These are phyloP conservation scores for Theobroma cacao DNA, from an alignment of 345 rosid species.

Conservation along the genomic window DNA sequence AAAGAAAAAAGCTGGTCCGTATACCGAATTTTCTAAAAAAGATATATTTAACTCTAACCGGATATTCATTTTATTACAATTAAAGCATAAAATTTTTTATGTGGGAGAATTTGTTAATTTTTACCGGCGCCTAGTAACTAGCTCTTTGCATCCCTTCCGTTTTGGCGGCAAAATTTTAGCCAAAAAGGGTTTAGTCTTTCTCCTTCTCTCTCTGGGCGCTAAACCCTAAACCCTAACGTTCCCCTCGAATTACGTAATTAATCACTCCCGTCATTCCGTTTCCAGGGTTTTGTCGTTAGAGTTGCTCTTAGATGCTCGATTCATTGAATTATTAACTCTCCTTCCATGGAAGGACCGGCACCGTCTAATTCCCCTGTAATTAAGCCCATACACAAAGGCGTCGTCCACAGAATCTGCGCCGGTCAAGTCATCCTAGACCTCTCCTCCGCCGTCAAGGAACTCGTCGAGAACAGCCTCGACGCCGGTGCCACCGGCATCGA, in stretches of 20 bases:
- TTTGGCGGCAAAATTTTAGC: constrained; percentile 22
- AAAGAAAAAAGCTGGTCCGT: too few relatives aligned
- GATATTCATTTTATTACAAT: too few relatives aligned
- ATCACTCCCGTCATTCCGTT: neutral
- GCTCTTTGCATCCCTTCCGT: neutral
- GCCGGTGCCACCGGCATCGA: constrained; percentile 90
- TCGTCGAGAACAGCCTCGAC: constrained; percentile 95
- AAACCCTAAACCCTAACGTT: neutral
- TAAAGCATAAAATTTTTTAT: too few relatives aligned
- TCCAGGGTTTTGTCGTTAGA: constrained; percentile 2
- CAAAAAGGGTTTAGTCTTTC: neutral
- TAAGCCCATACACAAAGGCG: constrained; percentile 70
- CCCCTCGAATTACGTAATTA: neutral
- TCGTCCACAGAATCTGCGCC: constrained; percentile 77
- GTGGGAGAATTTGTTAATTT: neutral
- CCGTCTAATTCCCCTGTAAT: constrained; percentile 41
- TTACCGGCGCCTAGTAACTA: neutral
- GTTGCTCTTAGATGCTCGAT: neutral
- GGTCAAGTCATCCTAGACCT: constrained; percentile 97
- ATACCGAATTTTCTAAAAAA: too few relatives aligned
- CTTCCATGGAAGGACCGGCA: constrained; percentile 33
- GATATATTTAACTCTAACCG: too few relatives aligned
- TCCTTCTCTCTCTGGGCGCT: neutral
- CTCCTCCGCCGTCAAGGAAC: constrained; percentile 91
- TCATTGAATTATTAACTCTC: neutral